phyloP scores from a whole-genome alignment of 306 rosid species.

The Begonia loranthoides region DNA sequence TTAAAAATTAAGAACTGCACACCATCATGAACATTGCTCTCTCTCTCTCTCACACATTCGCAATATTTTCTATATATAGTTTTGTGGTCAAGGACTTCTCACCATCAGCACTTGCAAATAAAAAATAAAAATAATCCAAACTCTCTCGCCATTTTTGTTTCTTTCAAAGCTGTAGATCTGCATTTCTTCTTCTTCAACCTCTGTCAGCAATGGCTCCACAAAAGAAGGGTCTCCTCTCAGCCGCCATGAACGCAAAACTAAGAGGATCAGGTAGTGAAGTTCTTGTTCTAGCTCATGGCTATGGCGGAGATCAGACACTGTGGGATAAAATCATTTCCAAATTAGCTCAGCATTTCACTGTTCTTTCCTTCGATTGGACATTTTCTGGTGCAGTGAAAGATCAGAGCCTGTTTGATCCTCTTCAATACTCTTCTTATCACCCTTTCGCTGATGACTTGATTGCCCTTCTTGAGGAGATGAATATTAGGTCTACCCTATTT shows the following conservation, averaged over 20 bases:
- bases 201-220: conserved; percentile 14
- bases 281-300: conserved; percentile 81
- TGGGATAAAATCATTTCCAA: conserved; percentile 66
- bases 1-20: no score
- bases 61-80: no score
- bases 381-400: conserved; percentile 49
- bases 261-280: conserved; percentile 26
- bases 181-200: neutral
- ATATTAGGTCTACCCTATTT: conserved; percentile 31
- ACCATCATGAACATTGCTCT: no score
- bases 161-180: no score
- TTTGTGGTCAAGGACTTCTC: no score
- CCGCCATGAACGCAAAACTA: conserved; percentile 33
- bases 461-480: conserved; percentile 34
- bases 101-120: no score
- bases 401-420: conserved; percentile 32
- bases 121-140: no score
- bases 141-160: no score
- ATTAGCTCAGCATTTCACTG: conserved; percentile 21
- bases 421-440: conserved; percentile 38
- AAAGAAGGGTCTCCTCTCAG: conserved; percentile 16
- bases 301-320: conserved; percentile 64
- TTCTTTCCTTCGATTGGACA: conserved; percentile 70
- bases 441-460: conserved; percentile 55
- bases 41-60: no score